These are phyloP conservation scores for Emericellopsis atlantica DNA, from an alignment of 2,329 filamentous ascomycete species.

Conservation along the genomic window DNA sequence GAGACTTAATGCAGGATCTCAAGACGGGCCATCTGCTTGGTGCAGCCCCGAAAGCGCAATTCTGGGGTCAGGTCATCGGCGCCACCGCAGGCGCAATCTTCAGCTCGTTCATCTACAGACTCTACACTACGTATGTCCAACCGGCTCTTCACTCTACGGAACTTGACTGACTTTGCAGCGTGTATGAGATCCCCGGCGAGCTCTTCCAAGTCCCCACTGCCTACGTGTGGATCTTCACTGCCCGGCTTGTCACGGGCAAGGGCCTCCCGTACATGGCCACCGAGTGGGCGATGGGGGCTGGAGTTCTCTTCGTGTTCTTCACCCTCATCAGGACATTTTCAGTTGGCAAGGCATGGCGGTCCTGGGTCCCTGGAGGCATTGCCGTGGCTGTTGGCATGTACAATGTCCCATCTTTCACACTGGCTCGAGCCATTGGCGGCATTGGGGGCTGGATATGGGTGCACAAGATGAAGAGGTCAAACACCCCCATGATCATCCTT, in stretches of 20 bases:
- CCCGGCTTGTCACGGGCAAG: conserved; percentile 79
- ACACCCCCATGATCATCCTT: conserved; percentile 77
- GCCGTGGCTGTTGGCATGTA: conserved; percentile 75
- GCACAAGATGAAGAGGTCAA: conserved; percentile 34
- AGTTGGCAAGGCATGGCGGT: conserved; percentile 49
- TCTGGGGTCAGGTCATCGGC: conserved; percentile 91
- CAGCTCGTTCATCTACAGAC: conserved; percentile 73
- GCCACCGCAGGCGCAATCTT: conserved; percentile 75
- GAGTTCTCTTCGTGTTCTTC: conserved; percentile 55
- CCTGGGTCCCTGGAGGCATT: conserved; percentile 80
- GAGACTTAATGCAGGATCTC: conserved; percentile 92
- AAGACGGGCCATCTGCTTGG: conserved; percentile 92
- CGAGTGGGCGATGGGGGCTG: conserved; percentile 68
- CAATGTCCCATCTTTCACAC: conserved; percentile 59
- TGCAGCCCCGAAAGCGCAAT: conserved; percentile 86
- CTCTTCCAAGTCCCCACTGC: conserved; percentile 90
- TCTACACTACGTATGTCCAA: conserved; percentile 57
- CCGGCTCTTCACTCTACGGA: neutral
- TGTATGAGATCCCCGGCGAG: conserved; percentile 79
- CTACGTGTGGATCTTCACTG: conserved; percentile 97
- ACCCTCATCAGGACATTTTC: conserved; percentile 58
- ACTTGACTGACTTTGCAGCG: conserved; percentile 25
- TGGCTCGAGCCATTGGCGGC: conserved; percentile 77
- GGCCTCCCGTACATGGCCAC: conserved; percentile 75
- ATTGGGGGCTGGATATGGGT: conserved; percentile 66